Percentiles rank a stretch among this genome's conserved stretches.
These are phyloP conservation scores for Trichoderma guizhouense DNA, from an alignment of 2,329 filamentous ascomycete genomes.

Conservation along the genomic window DNA sequence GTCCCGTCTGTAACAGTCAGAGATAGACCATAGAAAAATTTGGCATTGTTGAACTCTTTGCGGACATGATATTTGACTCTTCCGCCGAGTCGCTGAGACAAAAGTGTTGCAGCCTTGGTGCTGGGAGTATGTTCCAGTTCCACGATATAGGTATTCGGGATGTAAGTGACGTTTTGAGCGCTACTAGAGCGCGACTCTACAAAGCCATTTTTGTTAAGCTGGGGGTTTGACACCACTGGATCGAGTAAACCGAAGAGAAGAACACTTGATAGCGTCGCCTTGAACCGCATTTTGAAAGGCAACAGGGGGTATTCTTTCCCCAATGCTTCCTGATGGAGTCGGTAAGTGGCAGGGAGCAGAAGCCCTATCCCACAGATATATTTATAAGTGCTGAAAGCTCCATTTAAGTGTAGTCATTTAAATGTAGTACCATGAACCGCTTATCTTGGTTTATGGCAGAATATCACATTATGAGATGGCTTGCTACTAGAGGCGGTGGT, in stretches of 20 bases:
- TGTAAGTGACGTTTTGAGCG: neutral
- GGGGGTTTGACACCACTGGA: neutral
- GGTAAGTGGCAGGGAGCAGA: too few relatives aligned
- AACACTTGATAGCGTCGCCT: neutral
- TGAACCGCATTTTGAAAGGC: too few relatives aligned
- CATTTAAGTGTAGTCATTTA: too few relatives aligned
- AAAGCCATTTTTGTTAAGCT: neutral
- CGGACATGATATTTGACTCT: neutral
- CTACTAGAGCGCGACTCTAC: neutral
- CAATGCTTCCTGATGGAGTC: too few relatives aligned
- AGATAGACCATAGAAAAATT: neutral
- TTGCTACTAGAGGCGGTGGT: neutral
- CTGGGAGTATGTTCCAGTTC: constrained; percentile 14
- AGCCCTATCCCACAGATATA: too few relatives aligned
- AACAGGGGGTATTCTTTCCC: too few relatives aligned
- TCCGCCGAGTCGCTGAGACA: neutral
- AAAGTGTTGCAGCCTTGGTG: neutral
- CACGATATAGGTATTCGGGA: neutral
- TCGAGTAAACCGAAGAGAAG: neutral
- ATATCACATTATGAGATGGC: too few relatives aligned
- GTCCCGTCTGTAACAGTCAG: neutral
- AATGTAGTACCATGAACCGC: too few relatives aligned
- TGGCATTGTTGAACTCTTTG: neutral
- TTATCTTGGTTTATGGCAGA: too few relatives aligned
- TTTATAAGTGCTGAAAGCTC: too few relatives aligned